phyloP scores from a whole-genome alignment of 176 grass and related monocot genomes.

The Musa troglodytarum region DNA sequence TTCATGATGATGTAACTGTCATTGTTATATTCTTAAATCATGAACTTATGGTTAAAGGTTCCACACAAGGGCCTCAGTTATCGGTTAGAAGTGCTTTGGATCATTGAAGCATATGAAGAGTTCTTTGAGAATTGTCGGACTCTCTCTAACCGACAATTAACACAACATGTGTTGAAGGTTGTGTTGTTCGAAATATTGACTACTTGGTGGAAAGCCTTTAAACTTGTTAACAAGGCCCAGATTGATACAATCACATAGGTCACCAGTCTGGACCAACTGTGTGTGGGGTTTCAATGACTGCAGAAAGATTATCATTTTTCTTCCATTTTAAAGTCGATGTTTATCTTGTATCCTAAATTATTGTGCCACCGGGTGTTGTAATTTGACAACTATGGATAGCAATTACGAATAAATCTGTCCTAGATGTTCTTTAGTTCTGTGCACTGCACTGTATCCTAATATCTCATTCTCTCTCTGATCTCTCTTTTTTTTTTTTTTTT shows the following conservation, averaged over 20 bases:
- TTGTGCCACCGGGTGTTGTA: neutral
- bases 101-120: slow-evolving; percentile 34
- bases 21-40: slow-evolving; percentile 84
- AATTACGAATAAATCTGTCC: neutral
- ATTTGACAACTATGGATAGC: neutral
- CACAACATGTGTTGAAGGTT: neutral
- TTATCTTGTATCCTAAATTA: slow-evolving; percentile 5
- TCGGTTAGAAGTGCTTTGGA: slow-evolving; percentile 74
- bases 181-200: neutral
- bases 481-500: no score
- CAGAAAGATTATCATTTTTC: neutral
- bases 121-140: neutral
- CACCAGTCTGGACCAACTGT: neutral
- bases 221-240: neutral
- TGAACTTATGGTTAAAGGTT: slow-evolving; percentile 33
- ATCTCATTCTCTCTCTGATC: no score
- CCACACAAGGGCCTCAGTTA: slow-evolving; percentile 36
- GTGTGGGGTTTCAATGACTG: neutral
- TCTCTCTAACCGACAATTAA: neutral
- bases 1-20: slow-evolving; percentile 88
- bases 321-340: neutral
- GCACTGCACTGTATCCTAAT: no score
- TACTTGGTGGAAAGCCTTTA: neutral
- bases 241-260: neutral
- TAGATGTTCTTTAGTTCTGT: neutral